These are phyloP conservation scores for Pseudopyrenochaeta lycopersici DNA, from an alignment of 2,329 filamentous ascomycete genomes.

Conservation along the genomic window DNA sequence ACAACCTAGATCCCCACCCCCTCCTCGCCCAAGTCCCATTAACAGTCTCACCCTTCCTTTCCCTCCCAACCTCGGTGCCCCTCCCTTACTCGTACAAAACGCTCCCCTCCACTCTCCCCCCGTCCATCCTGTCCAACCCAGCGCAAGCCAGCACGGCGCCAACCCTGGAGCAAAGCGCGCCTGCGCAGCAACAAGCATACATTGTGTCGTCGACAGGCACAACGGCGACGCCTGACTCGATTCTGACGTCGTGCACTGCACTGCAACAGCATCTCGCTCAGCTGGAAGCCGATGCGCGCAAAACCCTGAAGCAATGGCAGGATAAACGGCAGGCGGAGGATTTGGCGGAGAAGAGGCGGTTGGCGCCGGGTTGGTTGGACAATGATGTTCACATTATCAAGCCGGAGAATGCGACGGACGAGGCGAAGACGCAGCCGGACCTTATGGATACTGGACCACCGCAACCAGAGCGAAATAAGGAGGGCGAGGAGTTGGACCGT, in stretches of 20 bases:
- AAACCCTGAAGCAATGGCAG: slow-evolving; percentile 74
- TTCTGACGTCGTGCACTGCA: slow-evolving; percentile 80
- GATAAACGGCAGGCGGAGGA: slow-evolving; percentile 71
- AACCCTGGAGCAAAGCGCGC: slow-evolving; percentile 20
- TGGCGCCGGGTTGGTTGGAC: slow-evolving; percentile 84
- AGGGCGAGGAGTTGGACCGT: slow-evolving; percentile 66
- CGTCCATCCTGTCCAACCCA: slow-evolving; percentile 64
- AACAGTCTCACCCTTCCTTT: slow-evolving; percentile 93
- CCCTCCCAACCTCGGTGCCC: slow-evolving; percentile 86
- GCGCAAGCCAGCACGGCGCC: slow-evolving; percentile 38
- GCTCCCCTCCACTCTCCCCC: slow-evolving; percentile 85
- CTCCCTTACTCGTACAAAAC: slow-evolving; percentile 95
- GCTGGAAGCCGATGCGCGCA: slow-evolving; percentile 72
- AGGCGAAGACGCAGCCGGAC: slow-evolving; percentile 34
- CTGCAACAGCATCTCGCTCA: slow-evolving; percentile 79
- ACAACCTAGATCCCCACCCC: slow-evolving; percentile 70
- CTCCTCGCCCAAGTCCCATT: slow-evolving; percentile 92
- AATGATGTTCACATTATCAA: slow-evolving; percentile 71
- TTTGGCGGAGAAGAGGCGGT: slow-evolving; percentile 78
- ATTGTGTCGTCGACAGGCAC: slow-evolving; percentile 79
- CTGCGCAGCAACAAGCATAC: slow-evolving; percentile 75
- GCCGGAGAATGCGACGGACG: slow-evolving; percentile 65
- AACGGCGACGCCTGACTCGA: slow-evolving; percentile 83
- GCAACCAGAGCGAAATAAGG: slow-evolving; percentile 50
- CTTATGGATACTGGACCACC: slow-evolving; percentile 24